These are phyloP conservation scores for Aspergillus udagawae DNA, from an alignment of 2,329 filamentous ascomycete genomes.

Conservation along the genomic window DNA sequence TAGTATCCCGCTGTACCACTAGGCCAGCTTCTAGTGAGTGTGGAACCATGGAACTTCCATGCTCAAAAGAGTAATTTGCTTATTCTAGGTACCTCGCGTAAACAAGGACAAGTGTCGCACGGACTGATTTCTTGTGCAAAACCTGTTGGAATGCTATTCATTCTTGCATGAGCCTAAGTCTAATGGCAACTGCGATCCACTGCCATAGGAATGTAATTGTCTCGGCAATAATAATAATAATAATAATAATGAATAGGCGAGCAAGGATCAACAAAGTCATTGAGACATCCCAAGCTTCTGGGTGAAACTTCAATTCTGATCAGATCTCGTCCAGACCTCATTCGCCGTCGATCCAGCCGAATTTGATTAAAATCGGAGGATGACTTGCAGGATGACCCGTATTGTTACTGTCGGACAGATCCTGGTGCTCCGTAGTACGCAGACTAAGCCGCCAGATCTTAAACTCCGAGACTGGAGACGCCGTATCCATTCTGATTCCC, in stretches of 20 bases:
- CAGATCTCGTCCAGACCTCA: not conserved
- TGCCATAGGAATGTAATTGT: not conserved
- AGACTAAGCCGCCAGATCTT: not conserved
- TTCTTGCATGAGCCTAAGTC: not conserved
- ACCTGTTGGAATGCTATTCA: not conserved
- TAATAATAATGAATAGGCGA: not conserved
- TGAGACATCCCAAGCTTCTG: not conserved
- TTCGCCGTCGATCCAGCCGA: not conserved
- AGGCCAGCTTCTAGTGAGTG: not conserved
- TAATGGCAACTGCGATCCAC: not conserved
- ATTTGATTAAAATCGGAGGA: not conserved
- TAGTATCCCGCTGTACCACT: not conserved
- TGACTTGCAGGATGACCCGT: not conserved
- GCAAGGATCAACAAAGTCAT: not conserved
- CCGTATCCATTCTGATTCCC: not conserved
- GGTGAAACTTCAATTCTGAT: not conserved
- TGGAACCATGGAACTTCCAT: not conserved
- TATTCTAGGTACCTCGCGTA: not conserved
- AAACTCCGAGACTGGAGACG: not conserved
- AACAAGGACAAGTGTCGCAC: not conserved
- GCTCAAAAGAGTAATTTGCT: not conserved
- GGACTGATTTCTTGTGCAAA: not conserved
- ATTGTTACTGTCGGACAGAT: not conserved
- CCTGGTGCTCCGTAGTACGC: not conserved
- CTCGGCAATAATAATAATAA: not conserved